Evolutionary conservation across 1,284 basidiomycete species (phyloP).

Genomic region (Malassezia caprae): DNA sequence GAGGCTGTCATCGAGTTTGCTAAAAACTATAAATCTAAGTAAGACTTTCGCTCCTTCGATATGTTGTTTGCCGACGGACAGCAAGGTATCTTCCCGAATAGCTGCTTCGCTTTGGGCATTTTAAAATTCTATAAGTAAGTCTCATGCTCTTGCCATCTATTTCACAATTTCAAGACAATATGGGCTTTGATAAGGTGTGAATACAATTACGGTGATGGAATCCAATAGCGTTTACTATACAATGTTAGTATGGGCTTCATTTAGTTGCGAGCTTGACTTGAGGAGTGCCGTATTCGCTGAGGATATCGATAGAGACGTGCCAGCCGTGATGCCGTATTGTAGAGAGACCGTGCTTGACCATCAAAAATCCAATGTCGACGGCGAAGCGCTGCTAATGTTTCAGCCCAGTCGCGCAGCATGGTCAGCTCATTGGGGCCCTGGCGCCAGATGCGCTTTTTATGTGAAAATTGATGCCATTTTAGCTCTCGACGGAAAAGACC

Average conservation of each 20-base stretch:
- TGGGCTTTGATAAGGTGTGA: neutral
- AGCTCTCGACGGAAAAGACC: slow-evolving; percentile 8
- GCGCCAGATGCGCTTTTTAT: neutral
- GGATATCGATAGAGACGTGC: neutral
- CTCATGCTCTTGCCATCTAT: no score
- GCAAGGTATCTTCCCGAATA: no score
- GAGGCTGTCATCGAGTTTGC: no score
- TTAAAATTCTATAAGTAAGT: no score
- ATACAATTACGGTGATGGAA: neutral
- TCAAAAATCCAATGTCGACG: neutral
- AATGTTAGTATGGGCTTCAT: neutral
- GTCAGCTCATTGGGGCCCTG: slow-evolving; percentile 2
- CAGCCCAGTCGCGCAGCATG: neutral
- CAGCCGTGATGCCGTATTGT: neutral
- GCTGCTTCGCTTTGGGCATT: no score
- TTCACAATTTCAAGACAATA: no score
- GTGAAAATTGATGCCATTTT: neutral
- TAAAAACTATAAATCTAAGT: no score
- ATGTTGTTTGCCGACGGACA: no score
- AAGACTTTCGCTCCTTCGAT: no score
- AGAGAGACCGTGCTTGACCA: neutral
- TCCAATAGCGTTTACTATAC: neutral
- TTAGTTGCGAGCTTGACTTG: neutral
- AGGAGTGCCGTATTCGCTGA: neutral
- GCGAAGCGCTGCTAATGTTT: neutral